Base-by-base conservation (phyloP, 2,329 filamentous ascomycete genomes). In the Pestalotiopsis sp. region DNA sequence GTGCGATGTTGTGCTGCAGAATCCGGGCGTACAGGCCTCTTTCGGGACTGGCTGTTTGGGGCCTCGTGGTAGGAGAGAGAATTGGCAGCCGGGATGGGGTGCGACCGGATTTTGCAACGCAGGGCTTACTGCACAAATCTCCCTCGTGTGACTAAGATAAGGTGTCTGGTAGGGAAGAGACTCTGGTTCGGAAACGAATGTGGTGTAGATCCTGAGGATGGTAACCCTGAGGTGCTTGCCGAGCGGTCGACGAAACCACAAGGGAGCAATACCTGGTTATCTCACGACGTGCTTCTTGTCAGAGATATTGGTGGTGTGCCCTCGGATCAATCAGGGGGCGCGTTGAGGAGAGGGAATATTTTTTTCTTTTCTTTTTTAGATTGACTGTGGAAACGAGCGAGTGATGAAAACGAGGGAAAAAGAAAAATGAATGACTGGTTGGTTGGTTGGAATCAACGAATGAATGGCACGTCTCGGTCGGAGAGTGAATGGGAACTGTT, bases 241-340 rank as follows among this genome's bases (percentile, higher is more conserved):
- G 38, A 20, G 31, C 20, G 25, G 56, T 27, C 59, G 61, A 64
- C 73, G 65, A 66, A 68, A 65, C 67, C 62, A 73, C 60, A 70
- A 70, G 72, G 72, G 69, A 71, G 65, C 27, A 64, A 62, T 64
- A 66, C 68, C 41, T 68, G 56, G 64, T 59, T 62, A 36, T 72
- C 71, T 62, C 70, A 72, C 66, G 72, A 73, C 69, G 57, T 66
- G 70, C 66, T 68, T 67, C 68, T 69, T 70, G 76, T 77, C 69
- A 71, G 73, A 75, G 73, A 75, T 70, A 70, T 71, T 70, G 72
- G 71, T 73, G 73, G 57, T 52, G 72, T 76, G 68, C 71, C 69
- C 72, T 76, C 74, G 69, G 74, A 76, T 77, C 74, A 77, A 75
- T 75, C 74, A 74, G 13, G 67, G 68, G 67, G 60, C 63, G 56